Base-by-base conservation (phyloP, 148 eudicot genomes). In the Spergularia marina region DNA sequence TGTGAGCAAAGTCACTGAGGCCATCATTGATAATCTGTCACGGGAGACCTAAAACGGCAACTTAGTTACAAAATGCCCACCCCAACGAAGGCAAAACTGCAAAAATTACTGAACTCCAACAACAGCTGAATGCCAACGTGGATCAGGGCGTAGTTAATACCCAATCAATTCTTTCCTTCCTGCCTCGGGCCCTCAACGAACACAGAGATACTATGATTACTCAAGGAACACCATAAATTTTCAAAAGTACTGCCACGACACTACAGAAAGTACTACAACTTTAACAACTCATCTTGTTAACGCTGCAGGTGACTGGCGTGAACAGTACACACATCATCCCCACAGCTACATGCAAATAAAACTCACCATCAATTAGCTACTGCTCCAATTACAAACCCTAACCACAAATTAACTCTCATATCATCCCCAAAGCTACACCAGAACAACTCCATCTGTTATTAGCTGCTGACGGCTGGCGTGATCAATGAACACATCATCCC, bases 81-180 rank as follows among this genome's bases (percentile, higher is more conserved):
- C 12, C 52, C 60, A 13, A 20, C 11, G 13, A 49, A 61, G 23
- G 68, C 6, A 5, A 51, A 61, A 44, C 15, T 6, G 16, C 1
- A n/a, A 34, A 61, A 60, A 56, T 40, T 2, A 11, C 21, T 39
- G 57, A 68, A 65, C 47, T 17, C 12, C 58, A 57, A 16, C 39
- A 15, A 15, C 44, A 76, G 21, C 18, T 23, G 9, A 59, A 69
- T n/a, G 74, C 57, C 58, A 77, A 52, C 25, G 49, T 12, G 10
- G 51, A 65, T 13, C 55, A 49, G 49, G 15, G 15, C 40, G 34
- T 15, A 53, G 7, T 9, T 36, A 49, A 65, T 18, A 21, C 13
- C 77, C 11, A 74, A 30, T 74, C 52, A 65, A 75, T 34, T n/a
- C 60, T 59, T 55, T 57, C 23, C 64, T 76, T 40, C 56, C 12